Evolutionary conservation across 768 basidiomycete species (phyloP).

Genomic region (Leccinellum rugosiceps): DNA sequence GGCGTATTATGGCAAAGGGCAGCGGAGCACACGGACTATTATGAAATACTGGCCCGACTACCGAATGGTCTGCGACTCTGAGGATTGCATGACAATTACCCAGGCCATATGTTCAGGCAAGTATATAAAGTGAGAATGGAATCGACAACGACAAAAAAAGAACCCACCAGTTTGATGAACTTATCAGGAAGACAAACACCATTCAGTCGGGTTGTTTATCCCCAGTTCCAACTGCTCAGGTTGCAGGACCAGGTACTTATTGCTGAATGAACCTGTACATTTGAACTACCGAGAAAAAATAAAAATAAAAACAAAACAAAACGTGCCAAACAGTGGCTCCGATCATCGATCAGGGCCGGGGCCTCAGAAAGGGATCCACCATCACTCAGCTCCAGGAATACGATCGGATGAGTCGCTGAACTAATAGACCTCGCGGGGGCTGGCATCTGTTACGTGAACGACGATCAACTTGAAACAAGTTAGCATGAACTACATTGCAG

Average conservation of each 20-base stretch:
- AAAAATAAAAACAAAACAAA: neutral
- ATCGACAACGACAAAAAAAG: neutral
- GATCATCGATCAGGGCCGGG: neutral
- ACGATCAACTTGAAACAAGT: neutral
- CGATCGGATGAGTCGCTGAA: too few relatives aligned
- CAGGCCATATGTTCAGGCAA: neutral
- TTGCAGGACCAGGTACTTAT: too few relatives aligned
- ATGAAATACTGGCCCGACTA: neutral
- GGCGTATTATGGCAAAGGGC: too few relatives aligned
- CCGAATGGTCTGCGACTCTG: neutral
- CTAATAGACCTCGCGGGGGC: too few relatives aligned
- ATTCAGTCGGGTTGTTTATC: too few relatives aligned
- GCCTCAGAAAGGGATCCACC: neutral
- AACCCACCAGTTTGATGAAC: neutral
- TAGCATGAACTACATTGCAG: neutral
- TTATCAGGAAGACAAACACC: neutral
- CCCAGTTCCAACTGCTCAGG: neutral
- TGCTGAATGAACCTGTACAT: too few relatives aligned
- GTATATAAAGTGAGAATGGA: neutral
- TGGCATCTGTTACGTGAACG: neutral
- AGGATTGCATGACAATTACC: too few relatives aligned
- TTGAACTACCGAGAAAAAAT: neutral
- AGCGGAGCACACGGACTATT: neutral
- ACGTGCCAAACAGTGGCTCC: neutral
- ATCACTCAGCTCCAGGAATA: neutral